Conservation (phyloP, 164 flowering plant species). For the Liquidambar formosana region DNA sequence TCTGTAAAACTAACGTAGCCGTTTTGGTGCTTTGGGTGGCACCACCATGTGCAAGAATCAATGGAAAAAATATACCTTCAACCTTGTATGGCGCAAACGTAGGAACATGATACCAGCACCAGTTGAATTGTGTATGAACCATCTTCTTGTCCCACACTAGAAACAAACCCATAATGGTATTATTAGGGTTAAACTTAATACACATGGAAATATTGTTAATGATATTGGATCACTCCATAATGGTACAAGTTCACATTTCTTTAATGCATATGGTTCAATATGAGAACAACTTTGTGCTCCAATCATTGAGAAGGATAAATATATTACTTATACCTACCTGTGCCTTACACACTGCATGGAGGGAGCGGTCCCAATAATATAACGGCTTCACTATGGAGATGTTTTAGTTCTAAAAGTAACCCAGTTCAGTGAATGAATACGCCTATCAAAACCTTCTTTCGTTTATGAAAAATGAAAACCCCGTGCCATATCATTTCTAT, state of each 20-base stretch:
- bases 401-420: too few relatives aligned
- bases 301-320: too few relatives aligned
- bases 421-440: too few relatives aligned
- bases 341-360: too few relatives aligned
- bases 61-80: conserved; percentile 75
- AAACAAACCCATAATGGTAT: conserved; percentile 12
- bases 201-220: background rate
- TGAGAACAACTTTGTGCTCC: too few relatives aligned
- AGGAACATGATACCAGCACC: conserved; percentile 96
- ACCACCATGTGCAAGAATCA: conserved; percentile 75
- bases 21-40: conserved; percentile 78
- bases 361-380: too few relatives aligned
- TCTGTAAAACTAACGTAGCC: conserved; percentile 84
- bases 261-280: background rate
- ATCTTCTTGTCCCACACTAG: conserved; percentile 99
- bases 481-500: too few relatives aligned
- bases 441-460: too few relatives aligned
- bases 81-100: conserved; percentile 86
- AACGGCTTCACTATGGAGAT: too few relatives aligned
- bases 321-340: too few relatives aligned
- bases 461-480: too few relatives aligned
- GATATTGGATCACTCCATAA: background rate
- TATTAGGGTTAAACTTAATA: background rate
- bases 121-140: conserved; percentile 92
- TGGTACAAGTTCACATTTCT: background rate